Percentiles rank a stretch among this genome's conserved stretches.
These are phyloP conservation scores for Arachis hypogaea DNA, from an alignment of 306 rosid species.

Conservation along the genomic window DNA sequence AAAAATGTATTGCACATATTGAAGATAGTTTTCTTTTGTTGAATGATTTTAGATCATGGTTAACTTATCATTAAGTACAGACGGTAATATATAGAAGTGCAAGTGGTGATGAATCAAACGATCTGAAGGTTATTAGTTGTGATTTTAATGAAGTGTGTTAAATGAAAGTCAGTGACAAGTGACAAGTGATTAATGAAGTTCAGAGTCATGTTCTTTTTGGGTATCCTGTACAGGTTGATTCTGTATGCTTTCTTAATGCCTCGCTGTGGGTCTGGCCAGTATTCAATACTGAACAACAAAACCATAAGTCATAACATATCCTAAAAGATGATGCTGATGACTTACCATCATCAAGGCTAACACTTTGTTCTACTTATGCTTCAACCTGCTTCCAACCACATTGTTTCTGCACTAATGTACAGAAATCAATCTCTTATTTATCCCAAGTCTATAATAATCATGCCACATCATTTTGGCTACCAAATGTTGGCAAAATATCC, in stretches of 20 bases:
- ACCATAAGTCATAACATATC: background rate
- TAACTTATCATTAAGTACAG: too few relatives aligned
- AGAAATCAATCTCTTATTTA: background rate
- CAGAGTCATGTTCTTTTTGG: too few relatives aligned
- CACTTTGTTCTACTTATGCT: background rate
- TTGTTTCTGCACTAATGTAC: background rate
- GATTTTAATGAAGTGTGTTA: background rate
- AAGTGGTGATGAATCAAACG: too few relatives aligned
- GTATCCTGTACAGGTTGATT: background rate
- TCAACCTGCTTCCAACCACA: background rate
- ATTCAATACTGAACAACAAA: constrained; percentile 70
- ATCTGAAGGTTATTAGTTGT: background rate
- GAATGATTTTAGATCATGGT: too few relatives aligned
- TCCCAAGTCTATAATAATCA: too few relatives aligned
- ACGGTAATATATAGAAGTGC: too few relatives aligned
- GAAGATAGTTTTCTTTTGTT: too few relatives aligned
- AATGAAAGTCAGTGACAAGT: background rate
- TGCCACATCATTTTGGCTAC: background rate
- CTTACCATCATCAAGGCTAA: background rate
- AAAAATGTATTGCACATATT: too few relatives aligned
- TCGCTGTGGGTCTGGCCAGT: constrained; percentile 98
- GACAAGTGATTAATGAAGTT: too few relatives aligned
- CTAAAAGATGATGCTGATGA: background rate
- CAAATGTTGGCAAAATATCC: too few relatives aligned
- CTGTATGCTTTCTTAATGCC: constrained; percentile 94